phyloP scores from a whole-genome alignment of 31 red algal species.

The Bonnemaisonia californica region DNA sequence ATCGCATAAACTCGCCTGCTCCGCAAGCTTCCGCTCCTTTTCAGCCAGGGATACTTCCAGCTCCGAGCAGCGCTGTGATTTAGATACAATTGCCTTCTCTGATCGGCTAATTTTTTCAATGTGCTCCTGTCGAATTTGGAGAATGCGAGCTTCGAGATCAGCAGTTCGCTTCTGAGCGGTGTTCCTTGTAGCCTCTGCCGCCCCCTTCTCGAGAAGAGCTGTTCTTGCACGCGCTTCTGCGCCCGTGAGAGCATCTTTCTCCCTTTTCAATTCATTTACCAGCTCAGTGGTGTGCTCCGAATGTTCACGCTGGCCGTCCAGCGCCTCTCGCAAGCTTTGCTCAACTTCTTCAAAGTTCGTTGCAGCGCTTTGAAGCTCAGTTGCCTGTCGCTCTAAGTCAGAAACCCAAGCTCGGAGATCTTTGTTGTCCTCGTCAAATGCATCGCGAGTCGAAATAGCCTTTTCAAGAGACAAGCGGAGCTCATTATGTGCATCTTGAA shows the following conservation, averaged over 20 bases:
- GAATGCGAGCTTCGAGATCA: slow-evolving; percentile 46
- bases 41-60: slow-evolving; percentile 41
- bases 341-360: slow-evolving; percentile 67
- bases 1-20: slow-evolving; percentile 45
- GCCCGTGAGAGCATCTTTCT: slow-evolving; percentile 14
- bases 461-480: slow-evolving; percentile 30
- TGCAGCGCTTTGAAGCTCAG: slow-evolving; percentile 36
- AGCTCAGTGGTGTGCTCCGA: slow-evolving; percentile 37
- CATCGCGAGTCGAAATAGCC: slow-evolving; percentile 7
- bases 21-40: slow-evolving; percentile 41
- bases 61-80: slow-evolving; percentile 48
- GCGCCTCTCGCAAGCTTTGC: slow-evolving; percentile 38
- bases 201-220: slow-evolving; percentile 31
- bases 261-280: slow-evolving; percentile 34
- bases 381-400: slow-evolving; percentile 54
- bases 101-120: slow-evolving; percentile 32
- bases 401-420: slow-evolving; percentile 55
- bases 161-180: slow-evolving; percentile 25
- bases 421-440: slow-evolving; percentile 52
- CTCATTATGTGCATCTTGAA: slow-evolving; percentile 25
- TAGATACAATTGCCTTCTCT: slow-evolving; percentile 39
- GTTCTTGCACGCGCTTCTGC: slow-evolving; percentile 31
- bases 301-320: slow-evolving; percentile 36
- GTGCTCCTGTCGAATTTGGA: slow-evolving; percentile 41
- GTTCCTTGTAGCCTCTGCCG: slow-evolving; percentile 40